A percentile compares a stretch with the other conserved stretches of the same genome.
phyloP scores from a whole-genome alignment of 208 protist genomes.

The Trypanosoma theileri region DNA sequence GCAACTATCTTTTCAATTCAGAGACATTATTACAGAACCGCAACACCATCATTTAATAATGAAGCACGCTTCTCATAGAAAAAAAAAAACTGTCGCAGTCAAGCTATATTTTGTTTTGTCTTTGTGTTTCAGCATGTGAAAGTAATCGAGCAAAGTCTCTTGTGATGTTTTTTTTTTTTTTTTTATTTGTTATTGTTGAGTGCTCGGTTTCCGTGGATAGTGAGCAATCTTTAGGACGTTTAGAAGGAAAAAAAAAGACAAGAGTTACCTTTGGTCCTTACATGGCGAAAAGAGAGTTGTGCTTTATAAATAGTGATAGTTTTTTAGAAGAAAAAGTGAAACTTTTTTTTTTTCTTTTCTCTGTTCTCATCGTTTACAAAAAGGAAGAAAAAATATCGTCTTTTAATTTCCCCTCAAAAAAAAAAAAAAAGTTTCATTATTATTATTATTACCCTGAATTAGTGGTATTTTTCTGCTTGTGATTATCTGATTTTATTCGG shows the following conservation, averaged over 20 bases:
- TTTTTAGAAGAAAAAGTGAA: not conserved
- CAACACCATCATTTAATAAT: constrained; percentile 58
- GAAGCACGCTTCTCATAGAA: constrained; percentile 50
- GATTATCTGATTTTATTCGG: no score
- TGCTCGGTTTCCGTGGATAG: not conserved
- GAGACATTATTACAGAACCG: constrained; percentile 69
- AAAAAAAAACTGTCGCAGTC: not conserved
- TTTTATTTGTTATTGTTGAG: not conserved
- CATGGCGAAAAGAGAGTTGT: no score
- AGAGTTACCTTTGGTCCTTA: no score
- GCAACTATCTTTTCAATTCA: constrained; percentile 88
- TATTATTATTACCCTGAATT: constrained; percentile 5
- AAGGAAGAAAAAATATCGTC: constrained; percentile 5
- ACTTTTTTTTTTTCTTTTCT: not conserved
- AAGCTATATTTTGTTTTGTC: no score
- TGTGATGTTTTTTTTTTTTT: not conserved
- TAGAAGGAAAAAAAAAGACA: constrained; percentile 14
- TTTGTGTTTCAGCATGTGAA: no score
- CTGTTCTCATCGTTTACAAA: not conserved
- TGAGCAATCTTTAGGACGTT: not conserved
- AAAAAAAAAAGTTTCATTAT: not conserved
- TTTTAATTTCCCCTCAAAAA: not conserved
- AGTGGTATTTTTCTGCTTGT: no score
- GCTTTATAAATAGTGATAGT: no score
- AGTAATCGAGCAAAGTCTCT: no score